Conservation (phyloP, 192 early-diverging fungal species). For the Dimargaris verticillata region DNA sequence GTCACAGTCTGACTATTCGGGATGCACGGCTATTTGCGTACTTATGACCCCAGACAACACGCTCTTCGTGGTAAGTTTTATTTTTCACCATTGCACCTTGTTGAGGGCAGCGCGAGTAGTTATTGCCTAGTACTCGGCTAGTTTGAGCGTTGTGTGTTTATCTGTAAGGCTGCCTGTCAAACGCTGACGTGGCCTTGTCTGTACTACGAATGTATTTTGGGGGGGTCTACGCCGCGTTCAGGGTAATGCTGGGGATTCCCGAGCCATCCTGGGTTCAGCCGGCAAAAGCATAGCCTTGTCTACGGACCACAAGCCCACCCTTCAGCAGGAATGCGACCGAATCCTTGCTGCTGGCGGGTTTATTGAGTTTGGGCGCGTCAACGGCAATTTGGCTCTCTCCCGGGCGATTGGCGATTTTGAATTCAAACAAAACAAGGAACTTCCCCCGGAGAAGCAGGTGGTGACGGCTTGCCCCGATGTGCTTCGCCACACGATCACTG, state of each 20-base stretch:
- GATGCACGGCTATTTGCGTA: constrained; percentile 88
- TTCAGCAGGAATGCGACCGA: constrained; percentile 65
- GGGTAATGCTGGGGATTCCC: constrained; percentile 90
- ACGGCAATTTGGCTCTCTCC: constrained; percentile 95
- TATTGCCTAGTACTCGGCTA: too few relatives aligned
- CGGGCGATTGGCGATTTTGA: constrained; percentile 97
- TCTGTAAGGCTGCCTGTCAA: too few relatives aligned
- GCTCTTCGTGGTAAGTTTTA: constrained; percentile 37
- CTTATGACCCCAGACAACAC: constrained; percentile 69
- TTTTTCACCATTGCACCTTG: too few relatives aligned
- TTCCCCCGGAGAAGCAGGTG: constrained; percentile 75
- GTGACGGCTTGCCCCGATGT: constrained; percentile 89
- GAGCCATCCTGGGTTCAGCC: constrained; percentile 65
- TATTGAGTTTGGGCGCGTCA: constrained; percentile 96
- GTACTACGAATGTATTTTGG: too few relatives aligned
- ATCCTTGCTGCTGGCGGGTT: constrained; percentile 87
- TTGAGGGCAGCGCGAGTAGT: too few relatives aligned
- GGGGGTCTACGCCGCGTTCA: too few relatives aligned
- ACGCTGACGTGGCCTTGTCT: too few relatives aligned
- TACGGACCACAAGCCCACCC: constrained; percentile 89
- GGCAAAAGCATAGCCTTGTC: constrained; percentile 70
- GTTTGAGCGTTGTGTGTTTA: too few relatives aligned
- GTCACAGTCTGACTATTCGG: constrained; percentile 53
- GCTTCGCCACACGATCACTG: constrained; percentile 32
- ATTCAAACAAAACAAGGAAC: constrained; percentile 76